Percentiles rank a stretch among this genome's conserved stretches.
Conservation (phyloP, 2,329 filamentous ascomycete genomes). For the Domatiomyces catenatus region DNA sequence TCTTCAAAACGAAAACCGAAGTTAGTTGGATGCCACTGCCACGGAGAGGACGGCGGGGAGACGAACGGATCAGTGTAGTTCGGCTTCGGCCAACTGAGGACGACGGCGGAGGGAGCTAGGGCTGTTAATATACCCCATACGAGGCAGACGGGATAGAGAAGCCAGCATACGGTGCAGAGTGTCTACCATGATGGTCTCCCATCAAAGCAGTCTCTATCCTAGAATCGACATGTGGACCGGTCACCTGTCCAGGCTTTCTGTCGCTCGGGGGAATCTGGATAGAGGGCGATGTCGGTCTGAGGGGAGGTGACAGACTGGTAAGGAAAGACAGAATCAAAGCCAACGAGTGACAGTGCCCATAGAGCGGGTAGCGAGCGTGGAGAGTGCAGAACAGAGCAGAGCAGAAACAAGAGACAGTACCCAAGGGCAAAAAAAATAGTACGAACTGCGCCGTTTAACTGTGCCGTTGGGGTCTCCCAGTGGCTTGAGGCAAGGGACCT, state of each 20-base stretch:
- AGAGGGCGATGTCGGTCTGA: neutral
- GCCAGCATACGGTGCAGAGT: conserved; percentile 10
- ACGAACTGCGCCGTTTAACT: neutral
- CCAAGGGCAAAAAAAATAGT: neutral
- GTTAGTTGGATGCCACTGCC: conserved; percentile 1
- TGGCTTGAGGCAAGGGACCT: neutral
- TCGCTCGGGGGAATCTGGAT: neutral
- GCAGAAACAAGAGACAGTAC: neutral
- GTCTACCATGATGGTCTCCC: conserved; percentile 9
- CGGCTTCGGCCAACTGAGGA: conserved; percentile 19
- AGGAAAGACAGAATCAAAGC: neutral
- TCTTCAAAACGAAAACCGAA: conserved; percentile 1
- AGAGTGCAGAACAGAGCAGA: neutral
- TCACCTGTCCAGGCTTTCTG: neutral
- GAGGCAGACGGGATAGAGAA: neutral
- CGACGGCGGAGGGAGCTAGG: conserved; percentile 7
- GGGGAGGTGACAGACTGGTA: neutral
- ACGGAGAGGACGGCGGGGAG: neutral
- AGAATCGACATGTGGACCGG: neutral
- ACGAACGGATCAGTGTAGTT: conserved; percentile 19
- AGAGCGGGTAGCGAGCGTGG: neutral
- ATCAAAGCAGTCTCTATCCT: neutral
- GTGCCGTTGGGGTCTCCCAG: too few relatives aligned
- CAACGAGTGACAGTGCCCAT: neutral
- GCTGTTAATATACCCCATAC: neutral